Base-by-base conservation (phyloP, 1,284 basidiomycete genomes). In the Thecaphora thlaspeos region DNA sequence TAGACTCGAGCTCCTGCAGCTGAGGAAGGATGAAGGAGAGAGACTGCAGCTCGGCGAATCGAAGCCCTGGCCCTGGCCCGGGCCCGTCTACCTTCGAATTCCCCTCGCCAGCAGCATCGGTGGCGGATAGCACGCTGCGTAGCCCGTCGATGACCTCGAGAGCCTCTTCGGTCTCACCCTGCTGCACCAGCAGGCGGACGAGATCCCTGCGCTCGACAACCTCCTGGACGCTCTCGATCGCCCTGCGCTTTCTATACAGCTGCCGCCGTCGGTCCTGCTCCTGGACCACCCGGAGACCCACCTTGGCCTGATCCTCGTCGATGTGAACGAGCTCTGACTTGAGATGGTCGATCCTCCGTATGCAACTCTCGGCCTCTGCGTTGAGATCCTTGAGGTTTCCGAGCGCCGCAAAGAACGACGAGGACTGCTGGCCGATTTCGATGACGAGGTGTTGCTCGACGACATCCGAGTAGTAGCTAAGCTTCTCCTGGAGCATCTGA, bases 391-490 rank as follows among this genome's bases (percentile, higher is more conserved):
- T 90, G 12, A 98, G 82, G 76, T 97, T 97, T 10, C 90, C 86
- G 21, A 99, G 84, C 1, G 94, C 95, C 1, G 92, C 89, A 75
- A 98, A 99, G 84, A 99, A 98, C 2, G 91, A 91, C 0, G 89
- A 85, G 0, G 91, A 91, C 4, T 93, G 88, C 11, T 88, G 81
- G 8, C 89, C 88, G 50, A 99, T 95, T 79, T 97, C 94, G 66
- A 87, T 86, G 15, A 95, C 86, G 48, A 99, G 87, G 76, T 98
- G 93, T 62, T 92, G 87, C 74, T 99, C 94, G 58, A 98, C 85
- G 2, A 89, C 89, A 77, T 97, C 95, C 8, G 93, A 88, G 72
- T 96, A 89, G 58, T 91, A 88, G 14, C 91, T 92, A 51, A 97
- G 85, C 72, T 87, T 88, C 75, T 96, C 92, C n/a, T 95, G 87